Conservation (phyloP, 352 stramenopile genomes). For the Phytopythium ostracodes region DNA sequence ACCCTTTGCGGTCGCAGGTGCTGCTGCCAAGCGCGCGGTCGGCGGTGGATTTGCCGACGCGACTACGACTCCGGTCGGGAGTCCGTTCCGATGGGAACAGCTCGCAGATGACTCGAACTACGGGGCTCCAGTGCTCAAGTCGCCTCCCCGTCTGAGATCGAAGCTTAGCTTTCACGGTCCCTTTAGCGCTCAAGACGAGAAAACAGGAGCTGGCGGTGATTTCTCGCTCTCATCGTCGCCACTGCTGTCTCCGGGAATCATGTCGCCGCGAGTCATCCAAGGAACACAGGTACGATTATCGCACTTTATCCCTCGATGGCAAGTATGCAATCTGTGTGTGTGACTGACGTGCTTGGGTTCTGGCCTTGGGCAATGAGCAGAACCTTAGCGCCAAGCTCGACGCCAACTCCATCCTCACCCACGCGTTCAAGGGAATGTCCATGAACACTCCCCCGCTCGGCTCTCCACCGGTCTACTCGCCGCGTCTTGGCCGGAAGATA, state of each 20-base stretch:
- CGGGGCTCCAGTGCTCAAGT: constrained; percentile 47
- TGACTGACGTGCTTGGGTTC: not conserved
- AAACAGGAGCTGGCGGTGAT: constrained; percentile 13
- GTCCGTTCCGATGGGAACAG: constrained; percentile 67
- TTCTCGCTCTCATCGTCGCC: constrained; percentile 18
- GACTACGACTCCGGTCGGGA: constrained; percentile 21
- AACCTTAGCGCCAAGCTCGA: constrained; percentile 30
- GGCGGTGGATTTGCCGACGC: not conserved
- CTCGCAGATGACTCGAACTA: constrained; percentile 59
- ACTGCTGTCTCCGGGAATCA: constrained; percentile 21
- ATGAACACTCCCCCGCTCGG: constrained; percentile 33
- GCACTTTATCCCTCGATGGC: not conserved
- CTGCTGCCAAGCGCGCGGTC: constrained; percentile 5
- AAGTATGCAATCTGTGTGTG: not conserved
- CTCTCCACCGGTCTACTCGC: constrained; percentile 41
- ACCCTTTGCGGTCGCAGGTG: constrained; percentile 51
- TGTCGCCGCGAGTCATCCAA: constrained; percentile 39
- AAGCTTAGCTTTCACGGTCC: constrained; percentile 25
- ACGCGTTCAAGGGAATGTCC: constrained; percentile 62
- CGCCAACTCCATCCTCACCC: constrained; percentile 48
- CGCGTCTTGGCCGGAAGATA: constrained; percentile 55
- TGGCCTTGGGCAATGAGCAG: not conserved
- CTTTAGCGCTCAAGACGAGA: constrained; percentile 43
- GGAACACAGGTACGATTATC: constrained; percentile 23
- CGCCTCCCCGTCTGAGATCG: constrained; percentile 27